Base-by-base conservation (phyloP, 139 green algal genomes). In the Coccomyxa sp. region DNA sequence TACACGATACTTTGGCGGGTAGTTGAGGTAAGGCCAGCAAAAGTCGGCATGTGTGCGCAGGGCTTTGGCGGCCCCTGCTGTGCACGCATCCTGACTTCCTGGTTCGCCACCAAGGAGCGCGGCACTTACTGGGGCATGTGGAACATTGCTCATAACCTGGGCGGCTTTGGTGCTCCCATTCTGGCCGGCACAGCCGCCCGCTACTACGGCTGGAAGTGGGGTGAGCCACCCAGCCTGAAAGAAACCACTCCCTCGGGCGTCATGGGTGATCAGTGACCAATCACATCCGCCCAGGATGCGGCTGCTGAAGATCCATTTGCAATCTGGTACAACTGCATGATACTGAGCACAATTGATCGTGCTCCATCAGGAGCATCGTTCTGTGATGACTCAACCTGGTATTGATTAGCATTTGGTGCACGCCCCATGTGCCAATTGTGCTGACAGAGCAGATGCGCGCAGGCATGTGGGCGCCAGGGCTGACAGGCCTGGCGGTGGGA, bases 91-190 rank as follows among this genome's bases (percentile, higher is more conserved):
- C 86, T 98, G 76, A 98, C 95, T 15, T 94, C 90, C 66, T 98
- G 95, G 95, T 98, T 96, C 86, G 92, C 94, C 14, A 84, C 77
- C 67, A 82, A 84, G 15, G 83, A 90, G 83, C 78, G 87, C 66
- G 87, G 87, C 67, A 92, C 87, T 21, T 93, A 89, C 85, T 96
- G 92, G 93, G 92, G 92, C 80, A 89, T 92, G 83, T 94, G 90
- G 92, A 94, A 92, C 79, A 95, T 96, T 85, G 93, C 94, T 21
- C 93, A 98, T 86, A 98, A 98, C 85, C 84, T 98, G 77, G 94
- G 94, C 17, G 94, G 94, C 76, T 98, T 98, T 85, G 84, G 88
- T 23, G 94, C 94, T 30, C 94, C 94, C 30, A 91, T 98, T 30
- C 83, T 98, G 31, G 94, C 94, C 14, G 94, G 94, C 58, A 93